Evolutionary conservation across 495 filamentous ascomycete species (phyloP), one percentile per base, ranked within the genome.

Genomic region (Aspergillus mulundensis): DNA sequence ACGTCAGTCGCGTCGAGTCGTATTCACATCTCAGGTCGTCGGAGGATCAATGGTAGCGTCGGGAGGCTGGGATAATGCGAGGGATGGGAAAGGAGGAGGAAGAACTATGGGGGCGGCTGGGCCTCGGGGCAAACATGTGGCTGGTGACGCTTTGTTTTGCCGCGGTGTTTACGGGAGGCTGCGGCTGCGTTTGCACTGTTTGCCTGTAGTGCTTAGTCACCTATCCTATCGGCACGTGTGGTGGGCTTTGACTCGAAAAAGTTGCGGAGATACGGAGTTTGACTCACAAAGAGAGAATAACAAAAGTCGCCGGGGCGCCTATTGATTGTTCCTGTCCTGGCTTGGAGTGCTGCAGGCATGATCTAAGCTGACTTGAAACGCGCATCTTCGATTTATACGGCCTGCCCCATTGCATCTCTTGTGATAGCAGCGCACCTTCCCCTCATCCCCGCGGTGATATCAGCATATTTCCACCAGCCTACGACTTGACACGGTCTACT

Each of bases 121-220:
- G 53, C 58, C 67, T 70, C 70, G 66, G 66, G 12, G 34, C 66
- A 72, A 75, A 71, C 74, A 77, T 74, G 74, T 77, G 74, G 74
- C 74, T 77, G 74, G 73, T 61, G 58, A 61, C 54, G 54, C 52
- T 65, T 56, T 66, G 62, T 60, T 67, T 70, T 65, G 57, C 62
- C 62, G 70, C 68, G 65, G 63, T 50, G 44, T 56, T 56, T 49
- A 45, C 52, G 41, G 36, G 41, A 28, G 8, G 16, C 44, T 11
- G 42, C 20, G 34, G 12, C n/a, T 2, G 16, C 23, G 44, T 59
- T 53, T 59, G 44, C 43, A 48, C 16, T n/a, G 50, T 59, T 59
- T 59, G 56, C 46, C 34, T 28, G 21, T 14, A 4, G 1, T 21
- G 42, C 47, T 58, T 44, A 56, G 45, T 56, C 54, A 56, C 21